Conservation (phyloP, 2,329 filamentous ascomycete species). For the Chaetomiaceae sp. region DNA sequence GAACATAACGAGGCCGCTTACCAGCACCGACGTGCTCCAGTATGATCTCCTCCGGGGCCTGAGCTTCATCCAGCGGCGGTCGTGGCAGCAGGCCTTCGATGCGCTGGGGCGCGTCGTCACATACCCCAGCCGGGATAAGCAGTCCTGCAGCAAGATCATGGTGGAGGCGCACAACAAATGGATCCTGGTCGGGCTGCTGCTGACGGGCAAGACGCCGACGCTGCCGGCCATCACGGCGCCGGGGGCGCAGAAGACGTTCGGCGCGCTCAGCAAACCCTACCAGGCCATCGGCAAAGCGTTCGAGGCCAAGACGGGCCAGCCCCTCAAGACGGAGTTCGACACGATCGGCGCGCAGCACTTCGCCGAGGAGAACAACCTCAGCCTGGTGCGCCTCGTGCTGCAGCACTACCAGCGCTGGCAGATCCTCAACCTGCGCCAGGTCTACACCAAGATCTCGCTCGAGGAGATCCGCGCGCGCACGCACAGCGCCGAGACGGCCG, state of each 20-base stretch:
- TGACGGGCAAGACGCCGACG: conserved; percentile 53
- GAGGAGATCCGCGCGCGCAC: conserved; percentile 48
- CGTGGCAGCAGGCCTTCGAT: conserved; percentile 58
- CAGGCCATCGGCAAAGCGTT: conserved; percentile 66
- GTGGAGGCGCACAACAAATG: conserved; percentile 90
- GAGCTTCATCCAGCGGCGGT: conserved; percentile 54
- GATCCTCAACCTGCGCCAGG: conserved; percentile 65
- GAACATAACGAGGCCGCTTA: conserved; percentile 53
- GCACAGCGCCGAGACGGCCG: conserved; percentile 49
- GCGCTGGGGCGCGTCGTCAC: conserved; percentile 63
- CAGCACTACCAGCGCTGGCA: conserved; percentile 70
- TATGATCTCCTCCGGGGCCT: conserved; percentile 64
- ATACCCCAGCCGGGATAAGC: conserved; percentile 58
- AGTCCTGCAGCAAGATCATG: conserved; percentile 67
- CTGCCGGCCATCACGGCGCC: conserved; percentile 53
- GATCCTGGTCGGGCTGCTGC: conserved; percentile 70
- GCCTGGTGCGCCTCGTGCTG: conserved; percentile 65
- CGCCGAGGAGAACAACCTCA: conserved; percentile 66
- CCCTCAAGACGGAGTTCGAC: conserved; percentile 54
- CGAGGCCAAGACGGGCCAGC: conserved; percentile 46
- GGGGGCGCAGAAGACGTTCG: conserved; percentile 52
- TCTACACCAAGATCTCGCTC: conserved; percentile 60
- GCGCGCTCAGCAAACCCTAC: conserved; percentile 63
- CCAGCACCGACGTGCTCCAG: conserved; percentile 52
- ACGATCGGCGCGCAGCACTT: conserved; percentile 51